Evolutionary conservation across 345 rosid genomes (phyloP).

Genomic region (Punica granatum): DNA sequence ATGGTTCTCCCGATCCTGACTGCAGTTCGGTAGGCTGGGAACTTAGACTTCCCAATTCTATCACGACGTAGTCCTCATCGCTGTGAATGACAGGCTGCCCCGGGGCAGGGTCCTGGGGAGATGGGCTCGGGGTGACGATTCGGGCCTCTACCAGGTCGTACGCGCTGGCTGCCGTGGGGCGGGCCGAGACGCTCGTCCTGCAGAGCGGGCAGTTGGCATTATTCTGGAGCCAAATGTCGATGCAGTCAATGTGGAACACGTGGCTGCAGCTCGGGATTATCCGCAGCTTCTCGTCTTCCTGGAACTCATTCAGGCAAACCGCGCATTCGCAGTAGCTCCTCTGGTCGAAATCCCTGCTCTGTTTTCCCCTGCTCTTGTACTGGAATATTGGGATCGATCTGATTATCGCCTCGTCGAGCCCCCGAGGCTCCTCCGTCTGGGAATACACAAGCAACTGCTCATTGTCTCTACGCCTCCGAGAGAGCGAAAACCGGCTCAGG

Average conservation of each 20-base stretch:
- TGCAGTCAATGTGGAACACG: slow-evolving; percentile 86
- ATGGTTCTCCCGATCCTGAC: slow-evolving; percentile 17
- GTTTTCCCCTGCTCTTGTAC: slow-evolving; percentile 41
- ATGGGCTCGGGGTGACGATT: slow-evolving; percentile 36
- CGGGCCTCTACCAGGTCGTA: slow-evolving; percentile 20
- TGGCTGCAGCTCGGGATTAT: slow-evolving; percentile 70
- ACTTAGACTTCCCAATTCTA: slow-evolving; percentile 39
- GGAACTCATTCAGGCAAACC: slow-evolving; percentile 79
- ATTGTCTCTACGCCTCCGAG: slow-evolving; percentile 35
- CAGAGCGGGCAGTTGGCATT: slow-evolving; percentile 88
- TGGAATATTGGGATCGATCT: slow-evolving; percentile 71
- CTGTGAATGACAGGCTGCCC: slow-evolving; percentile 19
- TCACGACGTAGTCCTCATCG: slow-evolving; percentile 64
- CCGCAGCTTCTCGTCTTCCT: slow-evolving; percentile 67
- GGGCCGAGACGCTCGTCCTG: slow-evolving; percentile 54
- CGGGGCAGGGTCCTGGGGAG: slow-evolving; percentile 37
- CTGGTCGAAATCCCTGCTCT: slow-evolving; percentile 26
- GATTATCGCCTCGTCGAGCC: slow-evolving; percentile 73
- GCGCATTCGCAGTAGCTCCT: slow-evolving; percentile 52
- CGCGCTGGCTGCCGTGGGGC: background rate
- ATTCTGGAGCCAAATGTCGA: slow-evolving; percentile 89
- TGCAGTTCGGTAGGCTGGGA: background rate
- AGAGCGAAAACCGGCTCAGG: slow-evolving; percentile 45
- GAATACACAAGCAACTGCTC: slow-evolving; percentile 41
- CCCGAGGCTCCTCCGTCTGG: slow-evolving; percentile 36